A percentile compares a stretch with the other conserved stretches of the same genome.
Conservation (phyloP, 1,139 yeast genomes). For the Ashbya aceris region DNA sequence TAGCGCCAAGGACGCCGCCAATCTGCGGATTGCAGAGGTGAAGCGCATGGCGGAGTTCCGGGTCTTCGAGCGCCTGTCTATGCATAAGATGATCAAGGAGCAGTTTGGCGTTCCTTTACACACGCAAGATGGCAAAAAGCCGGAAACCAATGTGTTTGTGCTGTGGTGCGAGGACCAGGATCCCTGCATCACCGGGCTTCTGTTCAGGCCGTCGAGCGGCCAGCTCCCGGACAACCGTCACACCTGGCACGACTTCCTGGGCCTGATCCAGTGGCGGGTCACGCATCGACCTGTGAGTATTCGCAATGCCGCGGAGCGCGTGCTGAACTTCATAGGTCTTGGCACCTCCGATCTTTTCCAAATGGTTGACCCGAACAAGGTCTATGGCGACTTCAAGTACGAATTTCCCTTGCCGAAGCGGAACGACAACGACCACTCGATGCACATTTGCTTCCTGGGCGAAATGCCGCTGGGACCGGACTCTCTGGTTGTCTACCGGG, state of each 20-base stretch:
- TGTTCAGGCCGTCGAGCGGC: conserved; percentile 11
- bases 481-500: conserved; percentile 21
- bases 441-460: conserved; percentile 27
- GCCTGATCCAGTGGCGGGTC: conserved; percentile 21
- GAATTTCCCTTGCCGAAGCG: conserved; percentile 20
- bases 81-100: conserved; percentile 26
- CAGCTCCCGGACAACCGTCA: background rate
- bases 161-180: conserved; percentile 29
- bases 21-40: conserved; percentile 17
- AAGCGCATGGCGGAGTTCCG: conserved; percentile 15
- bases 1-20: conserved; percentile 16
- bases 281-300: conserved; percentile 20
- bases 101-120: conserved; percentile 26
- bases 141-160: conserved; percentile 16
- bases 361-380: conserved; percentile 20
- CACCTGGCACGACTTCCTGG: conserved; percentile 22
- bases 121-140: conserved; percentile 14
- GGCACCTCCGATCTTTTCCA: conserved; percentile 19
- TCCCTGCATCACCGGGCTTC: conserved; percentile 24
- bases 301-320: conserved; percentile 10
- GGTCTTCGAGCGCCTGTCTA: conserved; percentile 20
- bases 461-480: conserved; percentile 20
- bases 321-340: conserved; percentile 17
- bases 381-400: conserved; percentile 24
- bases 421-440: conserved; percentile 18